phyloP scores from a whole-genome alignment of 257 asterid species.

The Datura wrightii region DNA sequence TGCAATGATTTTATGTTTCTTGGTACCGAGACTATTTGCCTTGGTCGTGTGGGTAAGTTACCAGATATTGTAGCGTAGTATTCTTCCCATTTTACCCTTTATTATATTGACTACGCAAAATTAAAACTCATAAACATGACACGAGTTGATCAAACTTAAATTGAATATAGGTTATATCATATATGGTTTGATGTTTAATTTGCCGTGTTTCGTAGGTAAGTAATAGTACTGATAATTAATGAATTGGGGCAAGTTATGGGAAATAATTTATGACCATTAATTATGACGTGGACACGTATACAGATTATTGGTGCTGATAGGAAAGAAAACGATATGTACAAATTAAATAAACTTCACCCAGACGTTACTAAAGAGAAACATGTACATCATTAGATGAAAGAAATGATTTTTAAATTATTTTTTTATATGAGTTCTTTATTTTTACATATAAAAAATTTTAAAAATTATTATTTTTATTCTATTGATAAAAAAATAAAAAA shows the following conservation, averaged over 20 bases:
- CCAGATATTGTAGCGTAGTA: background rate
- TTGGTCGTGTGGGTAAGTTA: constrained; percentile 87
- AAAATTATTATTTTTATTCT: no score
- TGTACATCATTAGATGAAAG: no score
- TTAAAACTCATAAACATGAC: background rate
- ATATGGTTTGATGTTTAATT: background rate
- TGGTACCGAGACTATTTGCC: constrained; percentile 78
- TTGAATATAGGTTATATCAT: background rate
- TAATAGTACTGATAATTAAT: background rate
- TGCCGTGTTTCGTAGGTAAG: background rate
- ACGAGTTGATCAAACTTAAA: background rate
- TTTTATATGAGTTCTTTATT: no score
- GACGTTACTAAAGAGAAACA: no score
- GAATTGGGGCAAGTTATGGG: background rate
- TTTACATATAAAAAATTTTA: no score
- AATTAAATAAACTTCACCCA: no score
- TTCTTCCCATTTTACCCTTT: background rate
- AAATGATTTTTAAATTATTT: no score
- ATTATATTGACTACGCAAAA: background rate
- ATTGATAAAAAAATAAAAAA: no score
- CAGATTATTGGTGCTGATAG: background rate
- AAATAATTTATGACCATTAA: background rate
- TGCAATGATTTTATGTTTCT: constrained; percentile 98
- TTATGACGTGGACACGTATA: background rate
- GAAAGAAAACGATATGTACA: background rate